These are phyloP conservation scores for Xanthoceras sorbifolium DNA, from an alignment of 345 rosid species.

Conservation along the genomic window DNA sequence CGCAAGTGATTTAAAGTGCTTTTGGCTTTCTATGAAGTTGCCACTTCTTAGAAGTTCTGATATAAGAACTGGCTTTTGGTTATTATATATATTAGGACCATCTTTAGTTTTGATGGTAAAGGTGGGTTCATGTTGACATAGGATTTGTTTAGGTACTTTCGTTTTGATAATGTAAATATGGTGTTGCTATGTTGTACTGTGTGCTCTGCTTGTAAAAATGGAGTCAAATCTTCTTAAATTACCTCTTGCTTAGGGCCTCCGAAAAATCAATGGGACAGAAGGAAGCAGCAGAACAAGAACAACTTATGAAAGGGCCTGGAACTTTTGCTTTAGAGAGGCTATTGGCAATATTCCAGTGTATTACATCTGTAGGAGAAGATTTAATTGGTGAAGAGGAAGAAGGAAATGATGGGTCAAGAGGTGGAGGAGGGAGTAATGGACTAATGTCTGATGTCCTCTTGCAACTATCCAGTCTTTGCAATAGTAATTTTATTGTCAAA, in stretches of 20 bases:
- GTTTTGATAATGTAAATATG: neutral
- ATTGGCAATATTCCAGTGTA: conserved; percentile 83
- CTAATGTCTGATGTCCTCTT: conserved; percentile 69
- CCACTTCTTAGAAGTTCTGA: neutral
- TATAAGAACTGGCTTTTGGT: neutral
- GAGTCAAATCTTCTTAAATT: neutral
- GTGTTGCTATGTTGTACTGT: neutral
- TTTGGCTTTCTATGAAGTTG: neutral
- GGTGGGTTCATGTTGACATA: neutral
- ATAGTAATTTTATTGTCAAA: conserved; percentile 72
- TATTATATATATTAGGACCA: neutral
- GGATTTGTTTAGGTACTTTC: neutral
- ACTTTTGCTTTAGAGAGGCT: conserved; percentile 88
- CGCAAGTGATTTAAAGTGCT: neutral
- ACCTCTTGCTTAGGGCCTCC: conserved; percentile 51
- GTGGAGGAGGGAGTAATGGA: conserved; percentile 38
- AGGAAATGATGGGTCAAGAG: conserved; percentile 36
- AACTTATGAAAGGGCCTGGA: conserved; percentile 83
- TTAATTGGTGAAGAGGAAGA: conserved; percentile 49
- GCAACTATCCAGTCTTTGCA: conserved; percentile 76
- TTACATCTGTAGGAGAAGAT: conserved; percentile 60
- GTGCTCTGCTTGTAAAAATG: neutral
- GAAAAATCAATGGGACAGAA: conserved; percentile 68
- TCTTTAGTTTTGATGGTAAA: neutral
- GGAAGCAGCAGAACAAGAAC: conserved; percentile 80